A percentile compares a stretch with the other conserved stretches of the same genome.
These are phyloP conservation scores for Cicer yamashitae DNA, from an alignment of 306 rosid species.

Conservation along the genomic window DNA sequence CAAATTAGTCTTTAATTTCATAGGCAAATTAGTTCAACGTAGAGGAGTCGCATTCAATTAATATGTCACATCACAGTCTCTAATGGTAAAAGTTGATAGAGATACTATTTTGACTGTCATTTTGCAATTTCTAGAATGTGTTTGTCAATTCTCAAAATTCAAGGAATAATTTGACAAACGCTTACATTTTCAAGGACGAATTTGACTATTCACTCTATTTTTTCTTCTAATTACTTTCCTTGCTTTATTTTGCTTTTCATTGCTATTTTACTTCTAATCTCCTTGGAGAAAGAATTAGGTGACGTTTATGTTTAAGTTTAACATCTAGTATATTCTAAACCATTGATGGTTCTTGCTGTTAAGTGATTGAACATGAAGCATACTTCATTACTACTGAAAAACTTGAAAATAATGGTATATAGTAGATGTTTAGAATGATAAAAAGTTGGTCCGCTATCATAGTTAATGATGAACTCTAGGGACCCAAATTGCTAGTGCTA, in stretches of 20 bases:
- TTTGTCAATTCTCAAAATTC: too few relatives aligned
- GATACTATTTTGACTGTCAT: too few relatives aligned
- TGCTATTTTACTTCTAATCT: constrained; percentile 26
- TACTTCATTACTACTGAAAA: constrained; percentile 20
- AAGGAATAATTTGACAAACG: too few relatives aligned
- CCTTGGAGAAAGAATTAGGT: constrained; percentile 38
- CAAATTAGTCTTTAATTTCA: too few relatives aligned
- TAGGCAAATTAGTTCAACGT: too few relatives aligned
- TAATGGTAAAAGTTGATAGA: too few relatives aligned
- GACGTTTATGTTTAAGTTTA: background rate
- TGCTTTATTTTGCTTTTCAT: constrained; percentile 29
- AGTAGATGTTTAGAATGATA: background rate
- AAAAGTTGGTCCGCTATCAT: constrained; percentile 38
- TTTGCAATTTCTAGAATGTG: too few relatives aligned
- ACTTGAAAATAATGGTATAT: constrained; percentile 29
- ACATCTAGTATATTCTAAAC: background rate
- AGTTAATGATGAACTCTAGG: constrained; percentile 40
- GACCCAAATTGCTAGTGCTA: constrained; percentile 41
- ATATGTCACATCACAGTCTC: too few relatives aligned
- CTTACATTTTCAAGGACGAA: too few relatives aligned
- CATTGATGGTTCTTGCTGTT: constrained; percentile 1
- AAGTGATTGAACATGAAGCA: constrained; percentile 2
- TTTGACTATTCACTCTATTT: too few relatives aligned
- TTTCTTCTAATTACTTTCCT: constrained; percentile 37
- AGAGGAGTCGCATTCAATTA: too few relatives aligned